These are phyloP conservation scores for Mycena alexandri DNA, from an alignment of 768 basidiomycete genomes.

Conservation along the genomic window DNA sequence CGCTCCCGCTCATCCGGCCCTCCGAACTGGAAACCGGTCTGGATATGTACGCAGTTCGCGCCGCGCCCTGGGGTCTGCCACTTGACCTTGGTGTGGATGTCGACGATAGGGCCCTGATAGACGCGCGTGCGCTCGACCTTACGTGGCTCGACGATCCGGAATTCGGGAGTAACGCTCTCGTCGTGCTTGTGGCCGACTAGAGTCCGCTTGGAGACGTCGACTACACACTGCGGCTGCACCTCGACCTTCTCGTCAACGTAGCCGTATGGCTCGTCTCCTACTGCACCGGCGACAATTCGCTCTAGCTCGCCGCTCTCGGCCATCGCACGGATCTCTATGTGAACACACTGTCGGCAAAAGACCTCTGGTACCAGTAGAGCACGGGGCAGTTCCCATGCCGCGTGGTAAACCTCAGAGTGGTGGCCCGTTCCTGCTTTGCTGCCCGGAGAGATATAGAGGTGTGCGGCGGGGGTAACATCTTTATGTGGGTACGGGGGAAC, in stretches of 20 bases:
- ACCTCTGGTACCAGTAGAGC: conserved; percentile 48
- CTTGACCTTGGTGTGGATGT: conserved; percentile 43
- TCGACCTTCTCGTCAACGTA: not conserved
- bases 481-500: conserved; percentile 37
- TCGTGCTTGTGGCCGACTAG: not conserved
- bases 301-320: conserved; percentile 15
- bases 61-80: conserved; percentile 49
- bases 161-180: not conserved
- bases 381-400: conserved; percentile 66
- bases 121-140: conserved; percentile 22
- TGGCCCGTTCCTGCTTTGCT: conserved; percentile 57
- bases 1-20: not conserved
- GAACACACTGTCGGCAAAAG: conserved; percentile 56
- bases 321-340: conserved; percentile 43
- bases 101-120: conserved; percentile 45
- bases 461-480: conserved; percentile 50
- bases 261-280: conserved; percentile 32
- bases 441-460: conserved; percentile 61
- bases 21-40: not conserved
- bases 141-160: conserved; percentile 12
- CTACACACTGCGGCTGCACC: not conserved
- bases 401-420: conserved; percentile 63
- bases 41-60: conserved; percentile 49
- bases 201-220: conserved; percentile 6
- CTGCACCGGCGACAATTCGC: conserved; percentile 38